phyloP scores from a whole-genome alignment of 2,329 filamentous ascomycete species.

The Penicillium sp. region DNA sequence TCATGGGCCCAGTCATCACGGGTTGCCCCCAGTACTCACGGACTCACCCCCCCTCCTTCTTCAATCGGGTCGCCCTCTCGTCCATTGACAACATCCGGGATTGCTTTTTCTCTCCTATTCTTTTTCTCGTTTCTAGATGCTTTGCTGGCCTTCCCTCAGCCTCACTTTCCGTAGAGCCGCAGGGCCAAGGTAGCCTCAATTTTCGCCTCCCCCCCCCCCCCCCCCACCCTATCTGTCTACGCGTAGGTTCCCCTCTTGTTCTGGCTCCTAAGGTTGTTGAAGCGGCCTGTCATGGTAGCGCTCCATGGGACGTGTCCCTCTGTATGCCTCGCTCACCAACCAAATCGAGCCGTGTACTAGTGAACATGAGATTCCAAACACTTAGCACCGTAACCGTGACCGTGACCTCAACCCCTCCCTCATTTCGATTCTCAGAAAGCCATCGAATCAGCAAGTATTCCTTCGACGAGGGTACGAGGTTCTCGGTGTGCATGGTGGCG shows the following conservation, averaged over 20 bases:
- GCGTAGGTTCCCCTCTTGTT: not conserved
- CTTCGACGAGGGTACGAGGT: not conserved
- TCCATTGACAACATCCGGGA: not conserved
- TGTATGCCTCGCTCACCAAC: not conserved
- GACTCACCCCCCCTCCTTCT: not conserved
- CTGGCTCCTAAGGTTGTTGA: not conserved
- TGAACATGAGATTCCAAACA: not conserved
- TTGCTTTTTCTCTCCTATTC: not conserved
- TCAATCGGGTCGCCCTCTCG: not conserved
- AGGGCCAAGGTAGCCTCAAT: conserved; percentile 25
- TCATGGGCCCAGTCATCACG: not conserved
- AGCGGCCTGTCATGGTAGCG: not conserved
- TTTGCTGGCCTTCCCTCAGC: conserved; percentile 14
- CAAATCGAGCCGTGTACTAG: not conserved
- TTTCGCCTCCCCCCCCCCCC: conserved; percentile 12
- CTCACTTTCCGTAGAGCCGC: conserved; percentile 27
- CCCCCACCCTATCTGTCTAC: no score
- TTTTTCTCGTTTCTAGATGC: not conserved
- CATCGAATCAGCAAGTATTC: not conserved
- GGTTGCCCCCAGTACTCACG: not conserved
- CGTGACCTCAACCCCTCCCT: not conserved
- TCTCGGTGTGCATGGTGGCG: conserved; percentile 14
- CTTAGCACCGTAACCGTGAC: not conserved
- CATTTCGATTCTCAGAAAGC: not conserved
- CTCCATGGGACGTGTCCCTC: not conserved